Percentiles rank a stretch among this genome's conserved stretches.
Conservation (phyloP, 768 basidiomycete genomes). For the Trametes coccinea region DNA sequence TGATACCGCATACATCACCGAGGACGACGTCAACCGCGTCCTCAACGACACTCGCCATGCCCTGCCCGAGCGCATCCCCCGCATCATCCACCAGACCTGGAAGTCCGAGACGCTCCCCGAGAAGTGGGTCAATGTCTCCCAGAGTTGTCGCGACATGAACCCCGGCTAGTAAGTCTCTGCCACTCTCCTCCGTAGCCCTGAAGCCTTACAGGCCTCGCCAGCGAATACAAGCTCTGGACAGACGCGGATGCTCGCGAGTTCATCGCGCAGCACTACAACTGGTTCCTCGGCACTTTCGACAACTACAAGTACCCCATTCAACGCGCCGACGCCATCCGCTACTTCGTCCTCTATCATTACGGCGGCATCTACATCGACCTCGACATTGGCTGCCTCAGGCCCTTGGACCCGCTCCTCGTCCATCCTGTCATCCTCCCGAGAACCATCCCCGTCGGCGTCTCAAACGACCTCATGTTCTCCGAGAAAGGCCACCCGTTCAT, state of each 20-base stretch:
- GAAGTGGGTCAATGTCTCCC: constrained; percentile 78
- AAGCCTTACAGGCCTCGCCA: constrained; percentile 36
- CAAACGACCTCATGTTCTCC: constrained; percentile 95
- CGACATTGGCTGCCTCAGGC: constrained; percentile 90
- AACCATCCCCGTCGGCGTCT: constrained; percentile 96
- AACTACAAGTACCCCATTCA: constrained; percentile 90
- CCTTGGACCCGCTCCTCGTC: constrained; percentile 81
- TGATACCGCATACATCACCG: constrained; percentile 73
- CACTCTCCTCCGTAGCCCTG: constrained; percentile 12
- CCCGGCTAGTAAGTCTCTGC: constrained; percentile 82
- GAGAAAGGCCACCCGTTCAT: constrained; percentile 86
- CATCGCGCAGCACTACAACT: constrained; percentile 82
- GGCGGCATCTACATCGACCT: constrained; percentile 97
- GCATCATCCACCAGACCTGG: constrained; percentile 99
- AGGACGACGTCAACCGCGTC: constrained; percentile 67
- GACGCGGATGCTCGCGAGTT: constrained; percentile 89
- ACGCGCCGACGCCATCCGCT: constrained; percentile 96
- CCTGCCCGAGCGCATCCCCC: constrained; percentile 75
- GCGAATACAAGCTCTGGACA: constrained; percentile 97
- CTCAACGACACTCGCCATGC: constrained; percentile 40
- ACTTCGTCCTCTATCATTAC: constrained; percentile 94
- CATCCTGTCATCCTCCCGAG: constrained; percentile 90
- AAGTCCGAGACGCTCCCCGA: constrained; percentile 84
- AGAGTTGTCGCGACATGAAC: constrained; percentile 88
- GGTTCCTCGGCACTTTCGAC: constrained; percentile 94